These are phyloP conservation scores for Metschnikowia amazonensis DNA, from an alignment of 805 yeast genomes.

Conservation along the genomic window DNA sequence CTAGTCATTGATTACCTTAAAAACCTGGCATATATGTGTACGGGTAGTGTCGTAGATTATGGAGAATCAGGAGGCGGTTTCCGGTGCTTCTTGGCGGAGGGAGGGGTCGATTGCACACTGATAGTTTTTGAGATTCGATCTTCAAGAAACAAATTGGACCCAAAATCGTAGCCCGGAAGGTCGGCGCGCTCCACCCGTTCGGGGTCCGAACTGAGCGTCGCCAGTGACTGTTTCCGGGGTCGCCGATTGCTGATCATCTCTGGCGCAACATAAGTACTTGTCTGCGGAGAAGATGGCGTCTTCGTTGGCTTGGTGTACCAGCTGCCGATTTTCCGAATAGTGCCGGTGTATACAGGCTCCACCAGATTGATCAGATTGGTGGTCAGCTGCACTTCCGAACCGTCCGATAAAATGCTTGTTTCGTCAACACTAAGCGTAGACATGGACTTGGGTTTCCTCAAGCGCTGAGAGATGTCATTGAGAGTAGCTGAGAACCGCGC, in stretches of 20 bases:
- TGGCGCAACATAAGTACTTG: conserved; percentile 42
- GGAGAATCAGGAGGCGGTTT: conserved; percentile 2
- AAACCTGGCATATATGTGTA: no score
- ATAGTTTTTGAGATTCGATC: conserved; percentile 8
- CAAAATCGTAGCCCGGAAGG: conserved; percentile 16
- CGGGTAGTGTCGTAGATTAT: not conserved
- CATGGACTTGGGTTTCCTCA: conserved; percentile 19
- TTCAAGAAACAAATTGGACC: conserved; percentile 8
- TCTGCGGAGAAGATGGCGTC: conserved; percentile 2
- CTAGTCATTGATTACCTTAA: no score
- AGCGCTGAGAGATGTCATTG: conserved; percentile 16
- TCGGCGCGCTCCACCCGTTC: conserved; percentile 12
- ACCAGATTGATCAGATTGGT: not conserved
- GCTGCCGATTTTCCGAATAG: conserved; percentile 48
- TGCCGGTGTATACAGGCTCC: not conserved
- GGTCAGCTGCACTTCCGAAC: conserved; percentile 17
- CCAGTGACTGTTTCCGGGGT: conserved; percentile 22
- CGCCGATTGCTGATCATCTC: conserved; percentile 67
- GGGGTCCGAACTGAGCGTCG: conserved; percentile 13
- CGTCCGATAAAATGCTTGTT: conserved; percentile 26
- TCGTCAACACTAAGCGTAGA: conserved; percentile 25
- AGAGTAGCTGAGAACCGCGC: conserved; percentile 13
- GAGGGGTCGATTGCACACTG: conserved; percentile 5
- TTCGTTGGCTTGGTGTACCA: conserved; percentile 59
- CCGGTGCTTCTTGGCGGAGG: not conserved